Evolutionary conservation across 495 filamentous ascomycete species (phyloP).

Genomic region (Neurospora sp.): DNA sequence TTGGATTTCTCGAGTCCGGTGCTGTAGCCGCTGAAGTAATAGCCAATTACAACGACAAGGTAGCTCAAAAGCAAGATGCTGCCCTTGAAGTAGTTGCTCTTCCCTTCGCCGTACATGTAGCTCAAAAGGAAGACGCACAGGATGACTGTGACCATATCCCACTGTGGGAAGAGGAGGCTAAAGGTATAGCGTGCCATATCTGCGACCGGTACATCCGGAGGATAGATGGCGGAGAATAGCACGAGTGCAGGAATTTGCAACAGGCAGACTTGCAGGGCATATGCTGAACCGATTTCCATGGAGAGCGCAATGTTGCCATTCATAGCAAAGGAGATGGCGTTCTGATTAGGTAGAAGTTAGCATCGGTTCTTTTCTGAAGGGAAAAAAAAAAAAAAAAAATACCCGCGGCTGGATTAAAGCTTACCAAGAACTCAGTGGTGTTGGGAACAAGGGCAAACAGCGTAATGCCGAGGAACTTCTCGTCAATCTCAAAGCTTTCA

Average conservation of each 20-base stretch:
- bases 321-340: constrained; percentile 99
- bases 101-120: constrained; percentile 97
- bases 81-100: constrained; percentile 89
- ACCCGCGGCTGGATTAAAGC: constrained; percentile 12
- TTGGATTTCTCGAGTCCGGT: constrained; percentile 45
- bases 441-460: constrained; percentile 96
- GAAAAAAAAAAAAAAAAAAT: neutral
- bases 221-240: constrained; percentile 64
- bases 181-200: constrained; percentile 73
- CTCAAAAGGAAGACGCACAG: constrained; percentile 94
- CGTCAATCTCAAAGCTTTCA: constrained; percentile 80
- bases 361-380: neutral
- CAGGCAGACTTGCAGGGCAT: constrained; percentile 95
- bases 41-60: constrained; percentile 83
- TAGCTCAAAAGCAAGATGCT: constrained; percentile 92
- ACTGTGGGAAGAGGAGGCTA: constrained; percentile 93
- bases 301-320: constrained; percentile 99
- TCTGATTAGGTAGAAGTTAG: constrained; percentile 47
- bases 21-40: constrained; percentile 74
- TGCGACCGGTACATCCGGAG: constrained; percentile 25
- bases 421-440: constrained; percentile 93
- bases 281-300: constrained; percentile 98
- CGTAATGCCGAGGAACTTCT: constrained; percentile 97
- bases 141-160: constrained; percentile 98
- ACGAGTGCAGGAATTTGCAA: constrained; percentile 92